Base-by-base conservation (phyloP, 2,329 filamentous ascomycete species). In the Colletotrichum sp. region DNA sequence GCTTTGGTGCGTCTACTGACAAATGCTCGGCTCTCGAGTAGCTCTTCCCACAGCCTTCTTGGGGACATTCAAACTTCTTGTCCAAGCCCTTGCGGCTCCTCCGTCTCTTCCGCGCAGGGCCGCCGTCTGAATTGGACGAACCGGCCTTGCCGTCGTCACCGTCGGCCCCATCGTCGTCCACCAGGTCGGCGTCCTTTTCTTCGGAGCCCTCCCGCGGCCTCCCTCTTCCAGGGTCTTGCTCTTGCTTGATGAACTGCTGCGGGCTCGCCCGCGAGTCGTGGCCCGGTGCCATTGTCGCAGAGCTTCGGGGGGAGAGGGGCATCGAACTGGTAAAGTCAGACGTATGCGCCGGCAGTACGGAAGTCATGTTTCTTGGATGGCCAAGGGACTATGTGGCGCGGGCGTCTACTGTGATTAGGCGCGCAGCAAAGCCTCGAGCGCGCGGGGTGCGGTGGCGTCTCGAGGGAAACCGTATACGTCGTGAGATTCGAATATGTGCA, bases 21-120 rank as follows among this genome's bases (percentile, higher is more conserved):
- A 99, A 88, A 88, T 99, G 97, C 86, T 99, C 97, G 10, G 97
- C 96, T 83, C 97, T 92, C 30, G 96, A 98, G 84, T 99, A 99
- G 83, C 94, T 98, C 89, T 98, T 99, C 55, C 95, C 96, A 81
- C 97, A 99, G 52, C 94, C 95, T 78, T 95, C 93, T 76, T 95
- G 92, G 7, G 94, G 93, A 83, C 97, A 99, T 81, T 95, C 93
- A 78, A 96, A 96, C 81, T 93, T 92, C 86, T 96, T 96, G 83
- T 96, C 94, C 55, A 95, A 86, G 5, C 93, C 94, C 83, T 96
- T 96, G 78, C 94, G 91, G 85, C 94, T 96, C 71, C 94, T 87
- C 79, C 94, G 88, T 74, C 93, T 88, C 85, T 95, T 92, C 72
- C 89, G 88, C 7, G 86, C 85, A 5, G 89, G 89, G 2, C 89